Percentiles rank a stretch among this genome's conserved stretches.
phyloP scores from a whole-genome alignment of 1,139 yeast species.

The Blastobotrys proliferans region DNA sequence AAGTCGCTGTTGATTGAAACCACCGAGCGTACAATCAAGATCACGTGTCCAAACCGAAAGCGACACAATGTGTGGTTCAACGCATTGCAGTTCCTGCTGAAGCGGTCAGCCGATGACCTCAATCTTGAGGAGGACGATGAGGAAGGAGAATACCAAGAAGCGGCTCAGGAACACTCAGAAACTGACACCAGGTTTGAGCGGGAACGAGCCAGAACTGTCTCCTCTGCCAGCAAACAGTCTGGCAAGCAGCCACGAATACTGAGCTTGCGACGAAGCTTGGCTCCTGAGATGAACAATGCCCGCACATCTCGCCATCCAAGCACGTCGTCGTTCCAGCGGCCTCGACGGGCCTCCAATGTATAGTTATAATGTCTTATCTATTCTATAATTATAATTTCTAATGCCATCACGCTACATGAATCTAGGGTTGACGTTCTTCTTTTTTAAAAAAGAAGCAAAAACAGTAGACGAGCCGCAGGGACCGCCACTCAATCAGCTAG shows the following conservation, averaged over 20 bases:
- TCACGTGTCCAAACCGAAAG: conserved; percentile 84
- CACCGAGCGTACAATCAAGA: conserved; percentile 60
- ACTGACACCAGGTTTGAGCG: conserved; percentile 21
- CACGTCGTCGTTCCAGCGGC: conserved; percentile 18
- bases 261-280: conserved; percentile 28
- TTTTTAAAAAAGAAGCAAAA: too few species aligned
- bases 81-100: conserved; percentile 71
- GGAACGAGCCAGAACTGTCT: conserved; percentile 22
- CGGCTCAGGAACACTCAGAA: background rate
- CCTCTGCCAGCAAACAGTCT: conserved; percentile 18
- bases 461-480: too few species aligned
- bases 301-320: conserved; percentile 19
- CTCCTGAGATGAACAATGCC: conserved; percentile 30
- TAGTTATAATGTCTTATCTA: too few species aligned
- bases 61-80: conserved; percentile 92
- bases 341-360: conserved; percentile 4
- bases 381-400: too few species aligned
- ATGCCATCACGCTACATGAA: too few species aligned
- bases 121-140: conserved; percentile 39
- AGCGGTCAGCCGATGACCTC: conserved; percentile 62
- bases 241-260: conserved; percentile 18
- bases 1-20: conserved; percentile 78
- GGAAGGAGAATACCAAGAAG: conserved; percentile 21
- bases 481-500: too few species aligned
- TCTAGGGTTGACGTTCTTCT: too few species aligned